Evolutionary conservation across 1,139 yeast species (phyloP).

Genomic region (Geotrichum reessii): DNA sequence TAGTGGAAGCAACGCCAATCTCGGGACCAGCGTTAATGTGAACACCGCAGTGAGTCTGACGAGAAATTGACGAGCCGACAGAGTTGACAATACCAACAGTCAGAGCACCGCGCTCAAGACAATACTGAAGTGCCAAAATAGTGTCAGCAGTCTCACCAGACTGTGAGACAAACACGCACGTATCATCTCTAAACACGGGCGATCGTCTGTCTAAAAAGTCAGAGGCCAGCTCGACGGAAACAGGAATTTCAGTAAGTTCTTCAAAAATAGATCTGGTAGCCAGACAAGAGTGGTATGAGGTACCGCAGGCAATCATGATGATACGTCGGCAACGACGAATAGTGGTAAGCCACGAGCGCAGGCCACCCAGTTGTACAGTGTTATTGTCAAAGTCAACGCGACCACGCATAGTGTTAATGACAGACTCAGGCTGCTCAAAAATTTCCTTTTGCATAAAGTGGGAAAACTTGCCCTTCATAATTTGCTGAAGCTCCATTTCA

Average conservation of each 20-base stretch:
- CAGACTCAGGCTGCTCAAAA: constrained; percentile 96
- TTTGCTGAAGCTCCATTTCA: constrained; percentile 94
- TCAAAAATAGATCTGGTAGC: constrained; percentile 96
- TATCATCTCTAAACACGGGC: constrained; percentile 96
- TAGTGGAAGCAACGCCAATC: constrained; percentile 99
- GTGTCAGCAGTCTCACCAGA: constrained; percentile 99
- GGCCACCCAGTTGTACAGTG: constrained; percentile 81
- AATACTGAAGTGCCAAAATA: constrained; percentile 92
- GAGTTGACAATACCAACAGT: constrained; percentile 93
- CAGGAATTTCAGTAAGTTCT: constrained; percentile 95
- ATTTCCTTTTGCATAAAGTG: constrained; percentile 99
- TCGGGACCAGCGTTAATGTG: constrained; percentile 99
- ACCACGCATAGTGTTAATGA: constrained; percentile 98
- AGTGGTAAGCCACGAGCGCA: constrained; percentile 75
- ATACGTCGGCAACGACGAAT: constrained; percentile 93
- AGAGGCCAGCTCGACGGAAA: constrained; percentile 91
- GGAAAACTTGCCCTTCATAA: constrained; percentile 94
- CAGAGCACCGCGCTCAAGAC: constrained; percentile 94
- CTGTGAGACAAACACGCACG: constrained; percentile 95
- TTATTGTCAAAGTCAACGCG: constrained; percentile 86
- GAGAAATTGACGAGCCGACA: constrained; percentile 94
- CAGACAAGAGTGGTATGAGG: constrained; percentile 95
- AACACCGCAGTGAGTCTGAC: constrained; percentile 97
- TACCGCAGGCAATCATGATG: constrained; percentile 99
- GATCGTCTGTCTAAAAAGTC: constrained; percentile 93